These are phyloP conservation scores for Chenopodium quinoa DNA, from an alignment of 148 eudicot species.

Conservation along the genomic window DNA sequence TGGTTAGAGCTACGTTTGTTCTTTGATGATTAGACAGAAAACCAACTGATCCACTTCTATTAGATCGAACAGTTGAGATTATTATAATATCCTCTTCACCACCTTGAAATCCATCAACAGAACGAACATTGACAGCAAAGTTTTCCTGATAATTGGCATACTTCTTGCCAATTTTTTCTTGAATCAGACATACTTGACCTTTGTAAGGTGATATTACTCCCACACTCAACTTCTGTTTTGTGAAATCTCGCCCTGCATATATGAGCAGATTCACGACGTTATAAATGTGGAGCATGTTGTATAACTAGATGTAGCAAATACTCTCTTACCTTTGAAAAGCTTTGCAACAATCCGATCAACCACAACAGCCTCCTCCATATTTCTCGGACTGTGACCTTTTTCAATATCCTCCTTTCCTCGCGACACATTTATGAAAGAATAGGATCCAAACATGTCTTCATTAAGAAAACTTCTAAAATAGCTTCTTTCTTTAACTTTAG, in stretches of 20 bases:
- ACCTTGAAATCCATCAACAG: constrained; percentile 89
- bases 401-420: constrained; percentile 42
- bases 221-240: constrained; percentile 26
- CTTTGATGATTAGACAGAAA: constrained; percentile 65
- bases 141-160: constrained; percentile 28
- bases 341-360: constrained; percentile 40
- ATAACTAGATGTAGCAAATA: no score
- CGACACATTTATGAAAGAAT: constrained; percentile 39
- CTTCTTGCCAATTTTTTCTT: constrained; percentile 28
- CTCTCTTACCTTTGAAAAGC: constrained; percentile 33
- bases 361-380: constrained; percentile 45
- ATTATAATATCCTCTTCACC: constrained; percentile 71
- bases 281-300: no score
- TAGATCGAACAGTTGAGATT: constrained; percentile 69
- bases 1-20: constrained; percentile 71
- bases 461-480: constrained; percentile 26
- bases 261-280: constrained; percentile 7
- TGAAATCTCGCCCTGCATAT: constrained; percentile 9
- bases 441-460: constrained; percentile 31
- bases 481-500: constrained; percentile 29
- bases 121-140: constrained; percentile 61
- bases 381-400: constrained; percentile 36
- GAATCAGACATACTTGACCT: constrained; percentile 35
- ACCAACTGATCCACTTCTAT: constrained; percentile 55
- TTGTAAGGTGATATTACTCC: constrained; percentile 48